Evolutionary conservation across 192 early-diverging fungal genomes (phyloP), one percentile per base, ranked within the genome.

Genomic region (Coemansia sp.): DNA sequence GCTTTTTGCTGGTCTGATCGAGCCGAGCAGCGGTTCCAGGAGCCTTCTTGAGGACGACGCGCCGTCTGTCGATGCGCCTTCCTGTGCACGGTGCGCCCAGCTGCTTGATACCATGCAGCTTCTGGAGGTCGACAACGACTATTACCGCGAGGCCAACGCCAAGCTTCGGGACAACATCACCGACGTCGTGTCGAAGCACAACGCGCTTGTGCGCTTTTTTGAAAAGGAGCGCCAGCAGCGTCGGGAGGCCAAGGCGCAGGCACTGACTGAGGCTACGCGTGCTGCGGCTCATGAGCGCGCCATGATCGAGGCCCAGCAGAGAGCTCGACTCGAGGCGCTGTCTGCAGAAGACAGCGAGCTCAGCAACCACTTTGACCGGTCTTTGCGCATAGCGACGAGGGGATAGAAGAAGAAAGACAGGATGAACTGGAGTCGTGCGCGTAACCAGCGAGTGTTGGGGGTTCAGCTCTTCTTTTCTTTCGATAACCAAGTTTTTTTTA

Each of bases 101-200:
- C 68, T 80, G 11, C 9, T 53, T 0, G 77, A 81, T 9, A 64
- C 73, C 14, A 49, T 75, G 52, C 65, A 72, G 46, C 56, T 60
- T 3, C 56, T 83, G 24, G 68, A 73, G 51, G 34, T 67, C 0
- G 81, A 83, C 62, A 83, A 83, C 47, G 76, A 76, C 62, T 83
- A 83, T 59, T 83, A 83, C 60, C 76, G 81, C 29, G 76, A 83
- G 49, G 73, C 81, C 50, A 83, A 83, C 47, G 36, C 52, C 9
- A 71, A 74, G 55, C 73, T 83, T n/a, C 72, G 76, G 24, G 61
- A 65, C 11, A 68, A 55, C 20, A 45, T 78, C 22, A 56, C 60
- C 13, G 74, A 83, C 23, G 55, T 68, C 4, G 61, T 67, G 6
- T 83, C 81, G 19, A 62, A 67, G 47, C 76, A 83, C 69, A 83